These are phyloP conservation scores for Citrus sinensis DNA, from an alignment of 345 rosid species.

Conservation along the genomic window DNA sequence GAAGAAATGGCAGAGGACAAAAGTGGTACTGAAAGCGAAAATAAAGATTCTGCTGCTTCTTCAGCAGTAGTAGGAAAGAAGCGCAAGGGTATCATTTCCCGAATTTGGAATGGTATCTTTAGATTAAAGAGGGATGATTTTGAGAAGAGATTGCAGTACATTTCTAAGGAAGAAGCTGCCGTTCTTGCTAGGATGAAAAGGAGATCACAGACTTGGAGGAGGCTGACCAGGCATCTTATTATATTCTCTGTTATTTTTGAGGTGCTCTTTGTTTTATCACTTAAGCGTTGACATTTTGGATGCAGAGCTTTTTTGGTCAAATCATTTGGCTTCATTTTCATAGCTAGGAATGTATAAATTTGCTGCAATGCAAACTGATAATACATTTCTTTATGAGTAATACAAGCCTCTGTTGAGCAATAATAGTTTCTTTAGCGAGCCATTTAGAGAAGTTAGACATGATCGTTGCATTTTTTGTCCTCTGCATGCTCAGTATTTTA, in stretches of 20 bases:
- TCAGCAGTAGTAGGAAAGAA: slow-evolving; percentile 33
- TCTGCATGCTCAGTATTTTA: neutral
- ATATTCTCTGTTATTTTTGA: slow-evolving; percentile 64
- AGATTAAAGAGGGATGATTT: slow-evolving; percentile 66
- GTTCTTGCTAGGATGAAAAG: slow-evolving; percentile 63
- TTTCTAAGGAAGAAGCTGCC: slow-evolving; percentile 81
- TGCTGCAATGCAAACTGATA: neutral
- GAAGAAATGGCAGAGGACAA: slow-evolving; percentile 38
- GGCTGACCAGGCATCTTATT: slow-evolving; percentile 55
- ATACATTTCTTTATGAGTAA: neutral
- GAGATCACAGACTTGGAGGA: slow-evolving; percentile 65
- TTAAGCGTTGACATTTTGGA: neutral
- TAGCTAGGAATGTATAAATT: neutral
- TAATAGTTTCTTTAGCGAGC: neutral
- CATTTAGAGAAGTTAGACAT: neutral
- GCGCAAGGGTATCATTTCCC: slow-evolving; percentile 59
- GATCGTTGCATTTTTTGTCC: neutral
- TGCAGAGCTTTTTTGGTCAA: neutral
- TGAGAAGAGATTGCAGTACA: slow-evolving; percentile 80
- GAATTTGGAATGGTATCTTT: slow-evolving; percentile 71
- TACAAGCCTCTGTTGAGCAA: neutral
- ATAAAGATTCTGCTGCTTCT: slow-evolving; percentile 25
- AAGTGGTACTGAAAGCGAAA: slow-evolving; percentile 28
- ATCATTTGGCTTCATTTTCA: neutral
- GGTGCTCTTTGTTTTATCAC: slow-evolving; percentile 34